A percentile compares a stretch with the other conserved stretches of the same genome.
Conservation (phyloP, 306 rosid species). For the Trifolium dubium region DNA sequence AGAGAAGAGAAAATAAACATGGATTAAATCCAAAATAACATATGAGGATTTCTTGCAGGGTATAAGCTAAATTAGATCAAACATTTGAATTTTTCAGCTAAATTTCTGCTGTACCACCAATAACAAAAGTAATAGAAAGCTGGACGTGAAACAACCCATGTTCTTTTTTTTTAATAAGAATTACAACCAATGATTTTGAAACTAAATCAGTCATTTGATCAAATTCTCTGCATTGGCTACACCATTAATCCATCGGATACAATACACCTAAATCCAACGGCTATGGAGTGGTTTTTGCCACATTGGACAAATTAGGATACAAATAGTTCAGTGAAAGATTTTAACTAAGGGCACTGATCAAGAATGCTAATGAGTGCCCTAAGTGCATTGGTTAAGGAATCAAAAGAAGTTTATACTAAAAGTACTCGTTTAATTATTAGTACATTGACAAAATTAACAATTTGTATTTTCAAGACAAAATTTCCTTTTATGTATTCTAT, state of each 20-base stretch:
- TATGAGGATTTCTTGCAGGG: slow-evolving; percentile 22
- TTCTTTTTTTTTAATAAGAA: no score
- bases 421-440: no score
- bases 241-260: background rate
- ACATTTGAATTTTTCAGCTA: slow-evolving; percentile 1
- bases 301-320: slow-evolving; percentile 9
- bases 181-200: background rate
- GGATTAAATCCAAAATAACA: slow-evolving; percentile 25
- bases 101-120: slow-evolving; percentile 36
- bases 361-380: no score
- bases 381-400: no score
- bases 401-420: no score
- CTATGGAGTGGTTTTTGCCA: background rate
- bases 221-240: background rate
- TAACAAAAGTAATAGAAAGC: slow-evolving; percentile 19
- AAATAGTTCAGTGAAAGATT: slow-evolving; percentile 1
- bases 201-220: background rate
- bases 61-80: slow-evolving; percentile 1
- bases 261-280: background rate
- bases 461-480: no score
- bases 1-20: slow-evolving; percentile 30
- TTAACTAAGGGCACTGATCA: background rate
- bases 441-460: no score
- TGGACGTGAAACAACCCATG: background rate
- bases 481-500: no score